Evolutionary conservation across 164 flowering plant species (phyloP).

Genomic region (Hamamelis virginiana): DNA sequence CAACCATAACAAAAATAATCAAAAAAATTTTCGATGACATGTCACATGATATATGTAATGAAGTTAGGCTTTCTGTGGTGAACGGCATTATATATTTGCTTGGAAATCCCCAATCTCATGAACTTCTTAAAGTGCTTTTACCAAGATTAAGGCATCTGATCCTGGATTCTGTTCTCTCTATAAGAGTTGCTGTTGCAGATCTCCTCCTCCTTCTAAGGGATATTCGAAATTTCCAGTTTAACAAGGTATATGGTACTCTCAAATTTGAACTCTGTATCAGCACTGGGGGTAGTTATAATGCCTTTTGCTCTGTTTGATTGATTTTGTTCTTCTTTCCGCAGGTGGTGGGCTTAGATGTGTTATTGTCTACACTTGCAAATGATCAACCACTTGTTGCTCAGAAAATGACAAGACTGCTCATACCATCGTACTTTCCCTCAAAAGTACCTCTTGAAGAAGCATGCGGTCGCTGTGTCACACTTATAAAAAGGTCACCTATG

Average conservation of each 20-base stretch:
- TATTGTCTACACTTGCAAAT: constrained; percentile 62
- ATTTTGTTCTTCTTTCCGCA: constrained; percentile 25
- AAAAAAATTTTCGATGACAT: constrained; percentile 69
- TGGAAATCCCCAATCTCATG: constrained; percentile 93
- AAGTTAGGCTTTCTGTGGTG: constrained; percentile 77
- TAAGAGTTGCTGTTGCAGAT: constrained; percentile 62
- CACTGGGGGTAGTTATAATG: constrained; percentile 1
- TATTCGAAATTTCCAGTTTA: constrained; percentile 67
- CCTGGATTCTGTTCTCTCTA: constrained; percentile 52
- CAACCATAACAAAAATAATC: constrained; percentile 67
- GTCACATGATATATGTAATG: constrained; percentile 62
- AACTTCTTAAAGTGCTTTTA: constrained; percentile 85
- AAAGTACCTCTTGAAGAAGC: constrained; percentile 65
- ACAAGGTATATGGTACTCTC: constrained; percentile 54
- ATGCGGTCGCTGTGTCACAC: constrained; percentile 72
- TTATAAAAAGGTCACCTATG: constrained; percentile 74
- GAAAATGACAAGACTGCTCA: constrained; percentile 73
- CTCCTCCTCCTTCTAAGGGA: constrained; percentile 74
- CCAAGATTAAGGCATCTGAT: constrained; percentile 79
- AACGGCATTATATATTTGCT: constrained; percentile 82
- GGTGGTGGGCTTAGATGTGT: constrained; percentile 74
- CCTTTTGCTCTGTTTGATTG: neutral
- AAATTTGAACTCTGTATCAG: constrained; percentile 1
- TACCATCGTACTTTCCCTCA: constrained; percentile 88
- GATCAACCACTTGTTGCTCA: constrained; percentile 77